These are phyloP conservation scores for Melaleuca quinquenervia DNA, from an alignment of 345 rosid genomes.

Conservation along the genomic window DNA sequence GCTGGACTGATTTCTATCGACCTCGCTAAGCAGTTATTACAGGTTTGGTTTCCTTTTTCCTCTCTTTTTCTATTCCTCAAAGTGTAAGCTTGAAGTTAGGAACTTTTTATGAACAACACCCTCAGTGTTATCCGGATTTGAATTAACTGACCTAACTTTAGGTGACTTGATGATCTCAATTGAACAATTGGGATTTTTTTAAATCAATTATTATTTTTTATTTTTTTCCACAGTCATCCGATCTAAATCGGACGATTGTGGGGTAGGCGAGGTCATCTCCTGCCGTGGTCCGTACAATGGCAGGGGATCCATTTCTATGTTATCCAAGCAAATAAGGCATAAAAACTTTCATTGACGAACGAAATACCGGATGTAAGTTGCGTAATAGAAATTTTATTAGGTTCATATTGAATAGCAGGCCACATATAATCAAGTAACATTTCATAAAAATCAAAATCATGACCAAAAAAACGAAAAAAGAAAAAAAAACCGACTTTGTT, in stretches of 20 bases:
- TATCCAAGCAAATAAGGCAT: not conserved
- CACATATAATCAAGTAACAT: not conserved
- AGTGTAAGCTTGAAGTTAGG: not conserved
- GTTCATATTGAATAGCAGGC: not conserved
- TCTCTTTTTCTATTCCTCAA: not conserved
- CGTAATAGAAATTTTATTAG: not conserved
- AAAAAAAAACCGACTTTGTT: not conserved
- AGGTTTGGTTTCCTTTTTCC: slow-evolving; percentile 16
- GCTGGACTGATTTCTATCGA: slow-evolving; percentile 43
- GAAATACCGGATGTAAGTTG: not conserved
- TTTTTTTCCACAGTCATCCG: too few species aligned
- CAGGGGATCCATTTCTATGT: too few species aligned
- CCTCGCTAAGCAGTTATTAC: slow-evolving; percentile 47
- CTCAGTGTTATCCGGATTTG: not conserved
- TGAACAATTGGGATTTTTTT: too few species aligned
- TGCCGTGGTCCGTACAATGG: too few species aligned
- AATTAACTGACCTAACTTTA: too few species aligned
- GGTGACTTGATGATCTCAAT: too few species aligned
- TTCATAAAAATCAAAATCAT: not conserved
- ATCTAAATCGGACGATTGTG: too few species aligned
- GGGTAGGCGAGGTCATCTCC: too few species aligned
- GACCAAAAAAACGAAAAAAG: too few species aligned
- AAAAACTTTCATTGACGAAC: not conserved
- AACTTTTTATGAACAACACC: not conserved
- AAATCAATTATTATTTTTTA: too few species aligned